A percentile compares a stretch with the other conserved stretches of the same genome.
Evolutionary conservation across 805 yeast species (phyloP).

Genomic region (Saccharomycopsis schoenii): DNA sequence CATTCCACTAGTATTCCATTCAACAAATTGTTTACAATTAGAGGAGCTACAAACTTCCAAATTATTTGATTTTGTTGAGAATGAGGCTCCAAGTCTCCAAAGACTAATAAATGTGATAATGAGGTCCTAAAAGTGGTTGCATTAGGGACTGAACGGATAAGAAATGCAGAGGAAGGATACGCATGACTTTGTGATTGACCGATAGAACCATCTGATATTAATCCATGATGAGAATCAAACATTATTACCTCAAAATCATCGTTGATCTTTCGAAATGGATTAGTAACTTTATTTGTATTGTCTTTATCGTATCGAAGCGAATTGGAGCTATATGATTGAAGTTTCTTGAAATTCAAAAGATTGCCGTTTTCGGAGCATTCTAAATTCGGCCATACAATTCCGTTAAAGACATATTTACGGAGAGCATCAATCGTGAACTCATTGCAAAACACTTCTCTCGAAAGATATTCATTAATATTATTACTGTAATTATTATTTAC

Average conservation of each 20-base stretch:
- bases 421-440: slow-evolving; percentile 42
- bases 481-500: neutral
- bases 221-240: slow-evolving; percentile 34
- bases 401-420: slow-evolving; percentile 55
- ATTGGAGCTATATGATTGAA: neutral
- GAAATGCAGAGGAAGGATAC: slow-evolving; percentile 46
- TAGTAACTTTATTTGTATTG: neutral
- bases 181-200: slow-evolving; percentile 6
- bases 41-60: slow-evolving; percentile 49
- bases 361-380: slow-evolving; percentile 23
- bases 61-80: slow-evolving; percentile 29
- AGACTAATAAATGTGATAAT: slow-evolving; percentile 37
- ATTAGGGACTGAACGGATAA: slow-evolving; percentile 33
- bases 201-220: slow-evolving; percentile 29
- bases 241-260: slow-evolving; percentile 24
- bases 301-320: too few species aligned
- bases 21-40: slow-evolving; percentile 33
- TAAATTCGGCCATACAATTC: slow-evolving; percentile 69
- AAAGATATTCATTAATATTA: slow-evolving; percentile 18
- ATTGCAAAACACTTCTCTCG: slow-evolving; percentile 45
- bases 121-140: slow-evolving; percentile 16
- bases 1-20: slow-evolving; percentile 68
- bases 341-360: slow-evolving; percentile 22
- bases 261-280: slow-evolving; percentile 7
- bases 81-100: slow-evolving; percentile 84